Conservation (phyloP, 1,284 basidiomycete species). For the Ustilago xerochloae region DNA sequence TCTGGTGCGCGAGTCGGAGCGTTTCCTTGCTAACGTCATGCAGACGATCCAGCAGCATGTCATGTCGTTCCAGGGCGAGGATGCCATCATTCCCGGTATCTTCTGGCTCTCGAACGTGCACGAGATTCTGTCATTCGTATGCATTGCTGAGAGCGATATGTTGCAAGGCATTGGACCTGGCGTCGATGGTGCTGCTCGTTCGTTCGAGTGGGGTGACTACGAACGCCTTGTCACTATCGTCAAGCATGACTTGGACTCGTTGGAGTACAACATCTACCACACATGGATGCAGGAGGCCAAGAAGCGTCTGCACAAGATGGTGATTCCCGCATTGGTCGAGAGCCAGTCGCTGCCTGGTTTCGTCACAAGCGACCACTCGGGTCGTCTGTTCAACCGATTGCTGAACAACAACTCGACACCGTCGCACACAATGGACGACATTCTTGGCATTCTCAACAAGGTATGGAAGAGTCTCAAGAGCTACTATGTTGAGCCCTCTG, state of each 20-base stretch:
- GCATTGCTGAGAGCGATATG: conserved; percentile 97
- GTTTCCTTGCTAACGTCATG: conserved; percentile 99
- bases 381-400: conserved; percentile 91
- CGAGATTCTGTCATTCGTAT: conserved; percentile 98
- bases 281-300: conserved; percentile 99
- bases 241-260: conserved; percentile 96
- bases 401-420: conserved; percentile 81
- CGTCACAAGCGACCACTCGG: conserved; percentile 91
- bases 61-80: conserved; percentile 92
- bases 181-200: conserved; percentile 83
- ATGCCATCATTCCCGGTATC: conserved; percentile 93
- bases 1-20: conserved; percentile 93
- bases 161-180: conserved; percentile 96
- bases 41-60: conserved; percentile 96
- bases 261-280: conserved; percentile 99
- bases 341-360: conserved; percentile 97
- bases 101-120: conserved; percentile 99
- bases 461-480: conserved; percentile 98
- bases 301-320: conserved; percentile 96
- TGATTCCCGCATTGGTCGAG: conserved; percentile 96
- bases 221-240: conserved; percentile 95
- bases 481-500: conserved; percentile 98
- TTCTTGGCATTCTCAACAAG: conserved; percentile 94
- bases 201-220: conserved; percentile 97
- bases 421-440: conserved; percentile 98